A percentile compares a stretch with the other conserved stretches of the same genome.
These are phyloP conservation scores for Amniculicola lignicola DNA, from an alignment of 495 filamentous ascomycete genomes.

Conservation along the genomic window DNA sequence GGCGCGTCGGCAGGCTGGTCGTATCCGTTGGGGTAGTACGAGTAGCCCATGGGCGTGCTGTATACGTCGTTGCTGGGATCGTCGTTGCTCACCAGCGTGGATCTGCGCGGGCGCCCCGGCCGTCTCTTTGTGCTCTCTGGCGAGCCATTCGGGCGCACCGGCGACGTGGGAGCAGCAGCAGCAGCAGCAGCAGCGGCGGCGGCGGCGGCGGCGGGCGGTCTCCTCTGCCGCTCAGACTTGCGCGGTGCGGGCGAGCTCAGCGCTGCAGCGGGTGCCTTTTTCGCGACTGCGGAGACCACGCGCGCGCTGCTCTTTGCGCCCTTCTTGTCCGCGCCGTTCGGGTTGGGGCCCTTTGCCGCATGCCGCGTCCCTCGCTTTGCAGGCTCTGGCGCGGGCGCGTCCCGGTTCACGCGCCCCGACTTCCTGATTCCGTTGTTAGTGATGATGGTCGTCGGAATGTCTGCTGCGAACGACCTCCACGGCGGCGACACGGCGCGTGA, in stretches of 20 bases:
- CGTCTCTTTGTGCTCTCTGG: slow-evolving; percentile 5
- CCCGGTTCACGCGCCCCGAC: slow-evolving; percentile 34
- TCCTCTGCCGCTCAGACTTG: slow-evolving; percentile 28
- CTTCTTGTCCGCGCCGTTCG: slow-evolving; percentile 14
- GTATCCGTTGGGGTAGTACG: neutral
- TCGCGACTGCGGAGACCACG: slow-evolving; percentile 6
- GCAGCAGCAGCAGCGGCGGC: slow-evolving; percentile 6
- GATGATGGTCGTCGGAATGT: slow-evolving; percentile 78
- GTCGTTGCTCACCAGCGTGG: slow-evolving; percentile 16
- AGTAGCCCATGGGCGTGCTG: neutral
- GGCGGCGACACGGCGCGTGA: slow-evolving; percentile 70
- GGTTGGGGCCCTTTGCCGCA: slow-evolving; percentile 18
- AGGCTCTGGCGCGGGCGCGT: slow-evolving; percentile 52
- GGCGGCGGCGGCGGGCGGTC: slow-evolving; percentile 6
- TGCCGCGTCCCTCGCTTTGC: slow-evolving; percentile 59
- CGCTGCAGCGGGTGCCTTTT: slow-evolving; percentile 12
- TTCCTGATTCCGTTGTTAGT: slow-evolving; percentile 77
- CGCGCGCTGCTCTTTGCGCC: slow-evolving; percentile 13
- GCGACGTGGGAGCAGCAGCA: neutral
- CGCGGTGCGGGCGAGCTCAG: slow-evolving; percentile 13
- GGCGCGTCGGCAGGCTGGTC: neutral
- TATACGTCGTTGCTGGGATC: neutral
- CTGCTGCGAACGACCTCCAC: slow-evolving; percentile 85
- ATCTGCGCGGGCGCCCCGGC: slow-evolving; percentile 11
- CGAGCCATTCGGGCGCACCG: neutral